Evolutionary conservation across 768 basidiomycete genomes (phyloP).

Genomic region (Clitopilus passeckerianus): DNA sequence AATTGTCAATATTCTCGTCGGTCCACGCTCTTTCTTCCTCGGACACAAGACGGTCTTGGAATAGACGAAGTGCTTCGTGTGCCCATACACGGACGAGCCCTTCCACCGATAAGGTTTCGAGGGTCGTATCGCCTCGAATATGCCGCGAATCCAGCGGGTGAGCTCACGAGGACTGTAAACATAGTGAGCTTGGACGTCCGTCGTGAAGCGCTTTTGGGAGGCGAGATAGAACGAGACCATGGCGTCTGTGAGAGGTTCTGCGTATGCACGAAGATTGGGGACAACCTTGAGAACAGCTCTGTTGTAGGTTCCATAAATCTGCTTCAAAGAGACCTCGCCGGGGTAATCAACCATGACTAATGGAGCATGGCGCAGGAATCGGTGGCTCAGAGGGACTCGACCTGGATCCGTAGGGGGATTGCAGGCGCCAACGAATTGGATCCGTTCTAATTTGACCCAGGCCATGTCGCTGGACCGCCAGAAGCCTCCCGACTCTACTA

Average conservation of each 20-base stretch:
- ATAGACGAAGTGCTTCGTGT: slow-evolving; percentile 93
- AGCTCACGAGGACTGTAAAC: slow-evolving; percentile 99
- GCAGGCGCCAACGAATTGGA: slow-evolving; percentile 99
- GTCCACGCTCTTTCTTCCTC: slow-evolving; percentile 96
- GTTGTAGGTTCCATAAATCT: slow-evolving; percentile 98
- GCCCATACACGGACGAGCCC: slow-evolving; percentile 97
- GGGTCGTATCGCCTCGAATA: slow-evolving; percentile 92
- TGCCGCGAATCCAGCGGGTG: slow-evolving; percentile 94
- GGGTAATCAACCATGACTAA: slow-evolving; percentile 99
- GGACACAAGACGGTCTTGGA: slow-evolving; percentile 93
- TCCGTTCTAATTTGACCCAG: slow-evolving; percentile 97
- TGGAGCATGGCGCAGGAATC: slow-evolving; percentile 96
- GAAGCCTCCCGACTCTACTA: slow-evolving; percentile 92
- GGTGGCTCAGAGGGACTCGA: slow-evolving; percentile 95
- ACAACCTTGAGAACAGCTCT: slow-evolving; percentile 94
- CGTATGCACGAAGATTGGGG: slow-evolving; percentile 87
- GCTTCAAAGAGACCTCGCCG: slow-evolving; percentile 92
- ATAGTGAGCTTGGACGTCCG: slow-evolving; percentile 97
- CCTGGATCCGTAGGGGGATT: slow-evolving; percentile 99
- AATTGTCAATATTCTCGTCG: slow-evolving; percentile 82
- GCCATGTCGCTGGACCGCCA: slow-evolving; percentile 93
- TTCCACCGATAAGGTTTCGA: slow-evolving; percentile 91
- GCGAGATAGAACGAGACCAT: slow-evolving; percentile 96
- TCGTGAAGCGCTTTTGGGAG: slow-evolving; percentile 92
- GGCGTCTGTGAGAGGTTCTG: slow-evolving; percentile 92